Conservation (phyloP, 1,284 basidiomycete species). For the Moesziomyces globuligerus region DNA sequence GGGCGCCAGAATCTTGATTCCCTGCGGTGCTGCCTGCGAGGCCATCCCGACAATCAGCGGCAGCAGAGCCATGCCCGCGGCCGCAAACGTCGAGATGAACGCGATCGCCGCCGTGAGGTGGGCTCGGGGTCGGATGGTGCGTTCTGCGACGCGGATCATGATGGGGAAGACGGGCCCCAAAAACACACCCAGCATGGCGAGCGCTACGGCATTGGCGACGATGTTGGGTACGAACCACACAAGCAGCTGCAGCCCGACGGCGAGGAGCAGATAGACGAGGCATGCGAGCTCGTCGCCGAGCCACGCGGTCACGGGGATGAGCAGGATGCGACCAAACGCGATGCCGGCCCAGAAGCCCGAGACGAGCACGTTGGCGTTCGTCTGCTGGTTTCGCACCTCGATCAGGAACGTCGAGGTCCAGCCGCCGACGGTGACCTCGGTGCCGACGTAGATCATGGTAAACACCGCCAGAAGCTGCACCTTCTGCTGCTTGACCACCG, state of each 20-base stretch:
- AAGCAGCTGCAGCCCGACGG: constrained; percentile 47
- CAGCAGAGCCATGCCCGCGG: constrained; percentile 47
- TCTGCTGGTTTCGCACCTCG: constrained; percentile 23
- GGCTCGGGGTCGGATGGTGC: constrained; percentile 37
- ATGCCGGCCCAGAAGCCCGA: constrained; percentile 56
- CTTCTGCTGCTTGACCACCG: constrained; percentile 17
- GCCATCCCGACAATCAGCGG: constrained; percentile 48
- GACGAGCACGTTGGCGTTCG: constrained; percentile 43
- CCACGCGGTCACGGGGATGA: constrained; percentile 44
- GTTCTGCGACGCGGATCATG: constrained; percentile 32
- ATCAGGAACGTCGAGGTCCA: constrained; percentile 46
- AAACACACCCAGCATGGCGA: constrained; percentile 47
- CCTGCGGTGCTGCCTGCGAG: constrained; percentile 33
- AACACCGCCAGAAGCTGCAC: constrained; percentile 38
- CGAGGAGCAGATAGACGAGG: constrained; percentile 37
- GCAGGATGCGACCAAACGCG: constrained; percentile 45
- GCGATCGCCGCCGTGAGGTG: constrained; percentile 49
- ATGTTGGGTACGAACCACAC: constrained; percentile 53
- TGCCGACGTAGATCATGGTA: constrained; percentile 49
- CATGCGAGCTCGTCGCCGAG: constrained; percentile 48
- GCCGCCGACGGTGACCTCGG: constrained; percentile 55
- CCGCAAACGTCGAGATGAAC: constrained; percentile 40
- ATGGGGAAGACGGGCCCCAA: constrained; percentile 52
- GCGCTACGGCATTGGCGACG: constrained; percentile 44
- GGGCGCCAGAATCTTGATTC: constrained; percentile 46